These are phyloP conservation scores for Favolaschia claudopus DNA, from an alignment of 768 basidiomycete species.

Conservation along the genomic window DNA sequence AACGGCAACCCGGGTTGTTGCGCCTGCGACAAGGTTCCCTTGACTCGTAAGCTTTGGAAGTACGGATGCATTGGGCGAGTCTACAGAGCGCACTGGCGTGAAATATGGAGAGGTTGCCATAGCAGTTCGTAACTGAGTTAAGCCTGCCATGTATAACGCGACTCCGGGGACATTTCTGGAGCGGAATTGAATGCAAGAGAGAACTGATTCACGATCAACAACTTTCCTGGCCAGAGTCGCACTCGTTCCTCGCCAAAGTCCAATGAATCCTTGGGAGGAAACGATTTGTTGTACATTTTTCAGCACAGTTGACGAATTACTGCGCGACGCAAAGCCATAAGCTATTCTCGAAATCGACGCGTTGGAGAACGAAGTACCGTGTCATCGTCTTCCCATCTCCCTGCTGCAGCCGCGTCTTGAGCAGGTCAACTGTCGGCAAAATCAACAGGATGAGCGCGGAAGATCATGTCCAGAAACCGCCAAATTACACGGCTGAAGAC, in stretches of 20 bases:
- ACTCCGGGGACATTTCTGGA: conserved; percentile 91
- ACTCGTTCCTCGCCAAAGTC: conserved; percentile 89
- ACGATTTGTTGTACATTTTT: conserved; percentile 65
- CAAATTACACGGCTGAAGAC: conserved; percentile 74
- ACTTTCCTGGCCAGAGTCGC: conserved; percentile 78
- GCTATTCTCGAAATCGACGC: background rate
- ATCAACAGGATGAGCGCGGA: background rate
- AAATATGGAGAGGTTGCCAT: conserved; percentile 83
- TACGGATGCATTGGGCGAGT: conserved; percentile 51
- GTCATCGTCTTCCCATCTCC: conserved; percentile 57
- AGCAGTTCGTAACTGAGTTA: conserved; percentile 81
- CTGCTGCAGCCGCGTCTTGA: conserved; percentile 94
- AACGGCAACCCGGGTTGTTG: conserved; percentile 78
- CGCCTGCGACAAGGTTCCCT: conserved; percentile 90
- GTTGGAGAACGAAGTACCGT: conserved; percentile 45
- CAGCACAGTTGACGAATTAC: conserved; percentile 52
- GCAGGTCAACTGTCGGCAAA: conserved; percentile 72
- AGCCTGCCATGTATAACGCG: conserved; percentile 87
- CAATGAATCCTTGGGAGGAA: conserved; percentile 65
- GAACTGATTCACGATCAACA: background rate
- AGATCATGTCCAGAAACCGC: background rate
- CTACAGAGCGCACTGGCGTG: conserved; percentile 40
- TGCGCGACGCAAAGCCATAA: conserved; percentile 16
- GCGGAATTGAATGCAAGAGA: conserved; percentile 5
- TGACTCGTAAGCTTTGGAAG: conserved; percentile 74